Percentiles rank a stretch among this genome's conserved stretches.
Conservation (phyloP, 2,329 filamentous ascomycete species). For the Beauveria sp. region DNA sequence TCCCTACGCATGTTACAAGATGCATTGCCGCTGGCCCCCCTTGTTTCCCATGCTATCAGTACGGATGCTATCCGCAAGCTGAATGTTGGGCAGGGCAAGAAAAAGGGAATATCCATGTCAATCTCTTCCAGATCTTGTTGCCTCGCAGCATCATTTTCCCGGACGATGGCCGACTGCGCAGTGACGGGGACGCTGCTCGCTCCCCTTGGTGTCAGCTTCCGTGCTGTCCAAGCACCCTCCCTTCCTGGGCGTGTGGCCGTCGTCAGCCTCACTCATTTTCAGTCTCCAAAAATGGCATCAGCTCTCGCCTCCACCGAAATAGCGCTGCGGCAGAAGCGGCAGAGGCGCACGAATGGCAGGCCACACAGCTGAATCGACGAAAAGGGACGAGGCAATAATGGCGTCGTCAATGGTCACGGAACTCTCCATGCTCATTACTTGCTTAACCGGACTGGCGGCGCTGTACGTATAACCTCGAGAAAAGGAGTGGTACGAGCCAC, state of each 20-base stretch:
- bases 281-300: not conserved
- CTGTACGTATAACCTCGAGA: not conserved
- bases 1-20: not conserved
- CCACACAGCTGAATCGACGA: not conserved
- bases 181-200: not conserved
- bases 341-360: not conserved
- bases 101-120: not conserved
- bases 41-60: not conserved
- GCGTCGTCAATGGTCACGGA: not conserved
- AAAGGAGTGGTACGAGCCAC: not conserved
- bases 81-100: not conserved
- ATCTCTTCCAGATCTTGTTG: not conserved
- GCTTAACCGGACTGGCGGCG: not conserved
- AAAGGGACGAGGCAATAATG: not conserved
- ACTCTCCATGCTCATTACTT: not conserved
- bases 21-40: not conserved
- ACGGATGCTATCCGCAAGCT: not conserved
- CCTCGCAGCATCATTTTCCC: not conserved
- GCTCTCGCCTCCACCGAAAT: constrained; percentile 2
- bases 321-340: constrained; percentile 4
- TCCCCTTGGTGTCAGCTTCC: not conserved
- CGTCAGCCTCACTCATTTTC: constrained; percentile 4
- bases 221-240: not conserved
- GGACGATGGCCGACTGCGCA: constrained; percentile 9
- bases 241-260: not conserved